These are phyloP conservation scores for Vigna mungo DNA, from an alignment of 306 rosid genomes.

Conservation along the genomic window DNA sequence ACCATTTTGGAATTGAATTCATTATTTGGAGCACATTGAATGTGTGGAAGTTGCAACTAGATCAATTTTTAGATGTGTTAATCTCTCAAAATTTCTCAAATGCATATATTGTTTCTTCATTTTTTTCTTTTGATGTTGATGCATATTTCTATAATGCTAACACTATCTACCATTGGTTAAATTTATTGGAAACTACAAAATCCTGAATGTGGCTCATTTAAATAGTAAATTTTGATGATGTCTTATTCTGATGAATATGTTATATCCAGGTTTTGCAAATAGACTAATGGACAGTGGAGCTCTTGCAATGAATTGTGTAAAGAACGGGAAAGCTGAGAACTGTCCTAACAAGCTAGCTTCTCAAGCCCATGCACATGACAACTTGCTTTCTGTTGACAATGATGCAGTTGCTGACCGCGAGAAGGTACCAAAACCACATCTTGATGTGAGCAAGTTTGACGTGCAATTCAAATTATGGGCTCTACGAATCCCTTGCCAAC, in stretches of 20 bases:
- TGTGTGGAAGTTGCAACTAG: constrained; percentile 74
- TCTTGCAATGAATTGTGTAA: constrained; percentile 48
- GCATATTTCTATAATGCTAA: neutral
- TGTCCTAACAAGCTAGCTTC: constrained; percentile 39
- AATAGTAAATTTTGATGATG: neutral
- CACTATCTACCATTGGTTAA: neutral
- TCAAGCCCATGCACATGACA: neutral
- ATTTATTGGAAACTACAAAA: neutral
- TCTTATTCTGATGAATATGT: constrained; percentile 43
- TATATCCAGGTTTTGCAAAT: constrained; percentile 38
- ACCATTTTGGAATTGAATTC: constrained; percentile 61
- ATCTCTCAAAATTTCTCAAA: neutral
- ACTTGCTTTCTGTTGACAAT: neutral
- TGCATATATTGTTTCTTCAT: constrained; percentile 17
- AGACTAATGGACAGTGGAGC: constrained; percentile 46
- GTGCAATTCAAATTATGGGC: constrained; percentile 73
- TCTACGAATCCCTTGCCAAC: constrained; percentile 89
- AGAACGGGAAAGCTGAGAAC: constrained; percentile 59
- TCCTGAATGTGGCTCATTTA: neutral
- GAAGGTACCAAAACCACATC: neutral
- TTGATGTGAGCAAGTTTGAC: constrained; percentile 74
- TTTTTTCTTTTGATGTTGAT: neutral
- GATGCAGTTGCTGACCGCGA: constrained; percentile 42
- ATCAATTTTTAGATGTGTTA: constrained; percentile 63
- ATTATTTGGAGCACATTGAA: constrained; percentile 83